Evolutionary conservation across 1,284 basidiomycete genomes (phyloP), one percentile per base, ranked within the genome.

Genomic region (Chondrostereum purpureum): DNA sequence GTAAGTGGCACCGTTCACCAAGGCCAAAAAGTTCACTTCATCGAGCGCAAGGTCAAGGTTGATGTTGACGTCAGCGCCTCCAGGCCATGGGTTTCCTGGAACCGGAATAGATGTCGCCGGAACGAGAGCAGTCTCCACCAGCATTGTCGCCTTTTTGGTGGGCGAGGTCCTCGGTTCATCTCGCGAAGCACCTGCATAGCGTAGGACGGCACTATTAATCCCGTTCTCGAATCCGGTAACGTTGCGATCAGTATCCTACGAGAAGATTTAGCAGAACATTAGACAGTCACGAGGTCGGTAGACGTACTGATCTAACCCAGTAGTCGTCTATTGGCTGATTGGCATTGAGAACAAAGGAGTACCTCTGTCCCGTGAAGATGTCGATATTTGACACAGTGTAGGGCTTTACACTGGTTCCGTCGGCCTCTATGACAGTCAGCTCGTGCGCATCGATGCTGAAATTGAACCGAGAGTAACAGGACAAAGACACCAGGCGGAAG

Each of bases 371-470:
- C 42, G 66, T 55, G 21, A 58, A 58, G 14, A 74, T 59, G 1
- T 45, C 45, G 20, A 73, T 47, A 1, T 52, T 63, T 39, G 76
- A 70, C 0, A 75, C 68, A 1, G 55, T 48, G 8, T 68, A 53
- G 1, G 72, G 73, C 12, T 61, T 16, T 0, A 64, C 61, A 46
- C 66, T 68, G 11, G 51, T 55, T 3, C 77, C 73, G 35, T 81
- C 79, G 0, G 57, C 74, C 54, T 80, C 78, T 18, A 80, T 79
- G 40, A 79, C 53, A 5, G 66, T 41, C 58, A 72, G 55, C 1
- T 51, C 54, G 37, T 75, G 73, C 33, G 58, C 56, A 43, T 72
- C 67, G 8, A 75, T 68, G 0, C 65, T 56, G 50, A 75, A 71
- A 12, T 55, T 58, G 53, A 61, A 75, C 19, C 45, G 53, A 4